A percentile compares a stretch with the other conserved stretches of the same genome.
These are phyloP conservation scores for Boletus vinaceobasis DNA, from an alignment of 768 basidiomycete genomes.

Conservation along the genomic window DNA sequence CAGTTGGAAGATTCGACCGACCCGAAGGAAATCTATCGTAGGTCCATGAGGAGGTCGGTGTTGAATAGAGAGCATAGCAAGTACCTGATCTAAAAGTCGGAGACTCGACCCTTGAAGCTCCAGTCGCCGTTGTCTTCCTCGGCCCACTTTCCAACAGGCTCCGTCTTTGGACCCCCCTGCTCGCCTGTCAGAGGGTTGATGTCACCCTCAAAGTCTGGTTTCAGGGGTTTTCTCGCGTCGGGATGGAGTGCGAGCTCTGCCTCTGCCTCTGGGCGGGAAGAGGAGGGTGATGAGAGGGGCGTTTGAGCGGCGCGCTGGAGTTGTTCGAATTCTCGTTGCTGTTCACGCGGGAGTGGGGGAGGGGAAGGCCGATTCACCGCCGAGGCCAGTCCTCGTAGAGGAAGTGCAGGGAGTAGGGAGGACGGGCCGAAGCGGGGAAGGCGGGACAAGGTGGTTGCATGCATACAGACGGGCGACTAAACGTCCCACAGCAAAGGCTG, in stretches of 20 bases:
- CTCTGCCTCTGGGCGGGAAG: slow-evolving; percentile 31
- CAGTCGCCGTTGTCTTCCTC: slow-evolving; percentile 64
- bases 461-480: background rate
- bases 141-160: slow-evolving; percentile 67
- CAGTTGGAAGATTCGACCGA: too few relatives aligned
- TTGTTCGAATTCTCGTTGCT: slow-evolving; percentile 87
- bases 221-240: slow-evolving; percentile 57
- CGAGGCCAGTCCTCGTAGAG: slow-evolving; percentile 25
- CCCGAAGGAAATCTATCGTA: background rate
- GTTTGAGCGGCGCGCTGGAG: slow-evolving; percentile 62
- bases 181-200: slow-evolving; percentile 82
- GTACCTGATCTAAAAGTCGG: slow-evolving; percentile 60
- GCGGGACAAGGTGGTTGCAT: background rate
- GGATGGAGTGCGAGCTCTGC: slow-evolving; percentile 57
- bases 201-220: slow-evolving; percentile 76
- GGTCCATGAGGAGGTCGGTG: background rate
- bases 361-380: slow-evolving; percentile 61
- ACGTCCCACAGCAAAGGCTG: too few relatives aligned
- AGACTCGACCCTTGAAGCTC: slow-evolving; percentile 88
- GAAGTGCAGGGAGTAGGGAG: background rate
- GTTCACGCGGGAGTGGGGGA: slow-evolving; percentile 65
- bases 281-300: slow-evolving; percentile 29
- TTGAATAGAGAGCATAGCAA: background rate
- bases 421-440: background rate
- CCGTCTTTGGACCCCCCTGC: slow-evolving; percentile 80